Evolutionary conservation across 176 grass and related monocot genomes (phyloP).

Genomic region (Zoysia pacifica): DNA sequence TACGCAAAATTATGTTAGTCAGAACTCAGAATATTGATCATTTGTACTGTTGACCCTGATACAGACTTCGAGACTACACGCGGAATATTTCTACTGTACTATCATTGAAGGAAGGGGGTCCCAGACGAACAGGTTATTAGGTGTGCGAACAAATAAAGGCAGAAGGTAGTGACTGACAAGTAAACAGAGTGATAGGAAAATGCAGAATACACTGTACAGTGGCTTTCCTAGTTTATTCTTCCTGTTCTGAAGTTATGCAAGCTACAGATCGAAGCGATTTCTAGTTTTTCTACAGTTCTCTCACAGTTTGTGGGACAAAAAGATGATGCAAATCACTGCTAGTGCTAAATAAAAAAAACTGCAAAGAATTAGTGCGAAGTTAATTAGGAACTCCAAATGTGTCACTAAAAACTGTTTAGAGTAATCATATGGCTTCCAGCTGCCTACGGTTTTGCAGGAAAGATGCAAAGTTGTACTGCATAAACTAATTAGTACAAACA

Average conservation of each 20-base stretch:
- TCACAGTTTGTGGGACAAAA: slow-evolving; percentile 14
- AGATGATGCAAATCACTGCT: not conserved
- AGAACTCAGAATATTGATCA: not conserved
- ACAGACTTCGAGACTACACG: not conserved
- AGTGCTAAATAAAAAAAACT: not conserved
- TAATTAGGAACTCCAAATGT: slow-evolving; percentile 1
- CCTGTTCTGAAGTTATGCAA: not conserved
- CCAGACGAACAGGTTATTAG: not conserved
- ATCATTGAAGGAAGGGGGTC: too few species aligned
- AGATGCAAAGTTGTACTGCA: slow-evolving; percentile 36
- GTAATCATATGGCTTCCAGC: slow-evolving; percentile 21
- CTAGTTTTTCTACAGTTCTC: not conserved
- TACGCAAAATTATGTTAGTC: not conserved
- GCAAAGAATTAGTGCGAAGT: not conserved
- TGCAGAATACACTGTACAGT: not conserved
- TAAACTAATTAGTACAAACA: slow-evolving; percentile 33
- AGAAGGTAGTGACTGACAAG: not conserved
- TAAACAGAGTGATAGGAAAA: slow-evolving; percentile 14
- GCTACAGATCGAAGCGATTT: not conserved
- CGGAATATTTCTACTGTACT: slow-evolving; percentile 2
- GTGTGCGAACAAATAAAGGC: slow-evolving; percentile 1
- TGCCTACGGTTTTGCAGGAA: slow-evolving; percentile 5
- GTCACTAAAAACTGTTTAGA: not conserved
- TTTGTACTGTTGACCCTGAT: not conserved
- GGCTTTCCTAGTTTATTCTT: slow-evolving; percentile 6